Conservation (phyloP, 306 rosid species). For the Neltuma alba region DNA sequence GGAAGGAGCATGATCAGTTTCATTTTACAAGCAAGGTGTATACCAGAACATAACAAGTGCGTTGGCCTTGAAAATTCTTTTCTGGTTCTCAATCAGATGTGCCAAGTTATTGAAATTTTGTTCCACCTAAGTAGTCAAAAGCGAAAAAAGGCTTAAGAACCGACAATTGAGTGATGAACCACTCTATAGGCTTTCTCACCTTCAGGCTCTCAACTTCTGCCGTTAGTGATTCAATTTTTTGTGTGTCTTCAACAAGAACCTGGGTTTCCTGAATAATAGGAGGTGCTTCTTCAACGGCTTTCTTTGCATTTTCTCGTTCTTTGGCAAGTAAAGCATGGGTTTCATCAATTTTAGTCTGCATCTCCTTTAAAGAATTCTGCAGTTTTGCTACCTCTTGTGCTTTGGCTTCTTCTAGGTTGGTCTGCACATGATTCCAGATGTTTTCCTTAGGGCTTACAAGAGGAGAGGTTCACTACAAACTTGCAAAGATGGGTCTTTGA, state of each 20-base stretch:
- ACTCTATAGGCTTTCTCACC: constrained; percentile 50
- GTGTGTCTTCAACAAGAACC: constrained; percentile 78
- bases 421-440: constrained; percentile 55
- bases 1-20: constrained; percentile 23
- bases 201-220: constrained; percentile 67
- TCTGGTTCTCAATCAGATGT: constrained; percentile 17
- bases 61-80: constrained; percentile 5
- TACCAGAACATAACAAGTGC: constrained; percentile 1
- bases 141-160: constrained; percentile 2
- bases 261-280: constrained; percentile 78
- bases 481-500: constrained; percentile 19
- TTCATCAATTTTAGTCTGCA: constrained; percentile 69
- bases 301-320: constrained; percentile 73
- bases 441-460: constrained; percentile 31
- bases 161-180: constrained; percentile 3
- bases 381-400: constrained; percentile 76
- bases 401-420: constrained; percentile 85
- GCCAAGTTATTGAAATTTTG: constrained; percentile 18
- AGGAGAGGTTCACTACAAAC: constrained; percentile 22
- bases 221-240: constrained; percentile 68
- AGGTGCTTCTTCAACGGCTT: constrained; percentile 71
- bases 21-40: constrained; percentile 13
- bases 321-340: constrained; percentile 59
- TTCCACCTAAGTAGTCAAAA: constrained; percentile 26
- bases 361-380: constrained; percentile 70